These are phyloP conservation scores for Hypoxylon intermedium DNA, from an alignment of 495 filamentous ascomycete species.

Conservation along the genomic window DNA sequence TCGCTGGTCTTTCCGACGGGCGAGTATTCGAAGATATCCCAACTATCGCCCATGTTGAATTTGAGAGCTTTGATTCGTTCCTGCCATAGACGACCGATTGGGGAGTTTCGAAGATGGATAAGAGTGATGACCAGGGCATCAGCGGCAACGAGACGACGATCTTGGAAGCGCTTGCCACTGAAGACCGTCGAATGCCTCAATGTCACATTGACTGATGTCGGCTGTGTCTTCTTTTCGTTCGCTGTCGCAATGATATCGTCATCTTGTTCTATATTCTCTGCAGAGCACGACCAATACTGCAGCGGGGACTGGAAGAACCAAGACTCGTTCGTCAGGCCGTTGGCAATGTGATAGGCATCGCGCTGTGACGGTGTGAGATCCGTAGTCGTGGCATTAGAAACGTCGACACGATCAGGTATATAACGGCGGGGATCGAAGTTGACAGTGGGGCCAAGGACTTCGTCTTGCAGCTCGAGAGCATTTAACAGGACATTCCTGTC, in stretches of 20 bases:
- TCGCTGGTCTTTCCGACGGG: conserved; percentile 59
- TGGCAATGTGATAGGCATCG: conserved; percentile 57
- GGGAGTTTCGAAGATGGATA: conserved; percentile 66
- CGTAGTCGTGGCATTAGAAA: conserved; percentile 29
- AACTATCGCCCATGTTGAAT: conserved; percentile 50
- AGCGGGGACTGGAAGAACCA: conserved; percentile 77
- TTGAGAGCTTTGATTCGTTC: conserved; percentile 58
- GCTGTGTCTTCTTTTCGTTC: conserved; percentile 60
- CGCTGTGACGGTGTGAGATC: conserved; percentile 51
- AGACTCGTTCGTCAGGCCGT: conserved; percentile 59
- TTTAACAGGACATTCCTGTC: conserved; percentile 64
- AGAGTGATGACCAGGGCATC: conserved; percentile 78
- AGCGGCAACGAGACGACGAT: conserved; percentile 65
- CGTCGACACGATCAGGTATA: conserved; percentile 22
- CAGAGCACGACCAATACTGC: conserved; percentile 75
- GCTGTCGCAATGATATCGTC: conserved; percentile 67
- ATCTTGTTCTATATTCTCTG: conserved; percentile 61
- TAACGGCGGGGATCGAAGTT: conserved; percentile 57
- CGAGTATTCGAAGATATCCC: conserved; percentile 64
- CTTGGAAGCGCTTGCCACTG: conserved; percentile 72
- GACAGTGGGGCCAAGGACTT: conserved; percentile 60
- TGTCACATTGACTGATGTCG: conserved; percentile 70
- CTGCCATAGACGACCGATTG: conserved; percentile 66
- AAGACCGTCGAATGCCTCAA: conserved; percentile 76
- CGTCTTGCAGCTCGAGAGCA: conserved; percentile 69